Base-by-base conservation (phyloP, 331 rosid species). In the Malus hybrid region DNA sequence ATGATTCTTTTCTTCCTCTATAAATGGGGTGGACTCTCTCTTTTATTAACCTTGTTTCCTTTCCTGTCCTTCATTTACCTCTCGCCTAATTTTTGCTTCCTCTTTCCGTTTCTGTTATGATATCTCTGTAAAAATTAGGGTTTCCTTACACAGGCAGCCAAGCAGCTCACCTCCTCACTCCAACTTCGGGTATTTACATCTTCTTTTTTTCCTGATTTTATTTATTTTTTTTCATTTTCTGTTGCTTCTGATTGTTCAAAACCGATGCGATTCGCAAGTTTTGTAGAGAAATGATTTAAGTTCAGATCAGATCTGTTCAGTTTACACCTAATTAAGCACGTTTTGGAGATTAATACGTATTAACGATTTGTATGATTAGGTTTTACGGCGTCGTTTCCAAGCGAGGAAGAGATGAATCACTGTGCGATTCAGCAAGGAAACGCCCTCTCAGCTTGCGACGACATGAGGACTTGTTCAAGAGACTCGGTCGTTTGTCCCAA, bases 401-500 rank as follows among this genome's bases (percentile, higher is more conserved):
- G 6, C 16, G 31, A 12, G 72, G 22, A 83, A 48, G 7, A 2
- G 77, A 90, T 90, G 97, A 90, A 88, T 36, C 91, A 86, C 84
- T 85, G 83, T 69, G 85, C 78, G 69, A 70, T 88, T 77, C 93
- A 81, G 71, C 92, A 85, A 79, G 87, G 77, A 85, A 87, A 80
- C 90, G 88, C 82, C 62, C 87, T 84, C 72, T 84, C 96, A 33
- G 77, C 83, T 13, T 76, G 69, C 39, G 93, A 93, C 42, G 91
- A 88, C 80, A 83, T 87, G 76, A 72, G 76, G 69, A 66, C 34
- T 76, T 57, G 83, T 62, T 44, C 81, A 24, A 79, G 82, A 67
- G 88, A 88, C 28, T 55, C 67, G 6, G 77, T 93, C 24, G 83
- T 92, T 73, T 94, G 99, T 18, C 99, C 99, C 68, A 92, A 92